A percentile compares a stretch with the other conserved stretches of the same genome.
Conservation (phyloP, 2,329 filamentous ascomycete genomes). For the Paracoccidioides brasiliensis region DNA sequence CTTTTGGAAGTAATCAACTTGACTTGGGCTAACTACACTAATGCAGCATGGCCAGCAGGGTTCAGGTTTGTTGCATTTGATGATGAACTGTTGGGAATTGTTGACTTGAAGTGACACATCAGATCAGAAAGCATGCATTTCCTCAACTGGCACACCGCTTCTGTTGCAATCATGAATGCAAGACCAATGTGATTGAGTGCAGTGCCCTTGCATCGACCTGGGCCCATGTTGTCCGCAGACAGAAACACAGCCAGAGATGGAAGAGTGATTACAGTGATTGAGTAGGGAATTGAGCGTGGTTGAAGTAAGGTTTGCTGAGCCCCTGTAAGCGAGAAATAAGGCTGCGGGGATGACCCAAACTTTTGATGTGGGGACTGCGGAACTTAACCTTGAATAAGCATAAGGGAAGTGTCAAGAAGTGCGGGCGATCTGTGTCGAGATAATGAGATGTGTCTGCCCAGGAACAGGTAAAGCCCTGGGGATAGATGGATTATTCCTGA, state of each 20-base stretch:
- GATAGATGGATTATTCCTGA: too few species aligned
- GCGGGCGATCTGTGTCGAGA: too few species aligned
- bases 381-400: background rate
- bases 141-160: background rate
- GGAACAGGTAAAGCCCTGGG: too few species aligned
- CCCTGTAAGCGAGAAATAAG: background rate
- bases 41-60: background rate
- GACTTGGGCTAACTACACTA: too few species aligned
- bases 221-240: background rate
- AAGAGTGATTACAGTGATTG: background rate
- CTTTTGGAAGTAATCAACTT: too few species aligned
- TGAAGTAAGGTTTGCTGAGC: constrained; percentile 5
- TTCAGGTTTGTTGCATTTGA: background rate
- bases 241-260: background rate
- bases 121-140: background rate
- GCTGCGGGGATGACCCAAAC: background rate
- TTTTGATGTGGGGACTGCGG: background rate
- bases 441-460: too few species aligned
- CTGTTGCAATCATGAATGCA: background rate
- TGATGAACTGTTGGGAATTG: background rate
- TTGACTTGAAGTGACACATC: background rate
- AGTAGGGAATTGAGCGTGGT: background rate
- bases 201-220: background rate
- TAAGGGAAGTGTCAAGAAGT: too few species aligned
- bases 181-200: background rate